phyloP scores from a whole-genome alignment of 192 early-diverging fungal species.

The Coemansia sp. region DNA sequence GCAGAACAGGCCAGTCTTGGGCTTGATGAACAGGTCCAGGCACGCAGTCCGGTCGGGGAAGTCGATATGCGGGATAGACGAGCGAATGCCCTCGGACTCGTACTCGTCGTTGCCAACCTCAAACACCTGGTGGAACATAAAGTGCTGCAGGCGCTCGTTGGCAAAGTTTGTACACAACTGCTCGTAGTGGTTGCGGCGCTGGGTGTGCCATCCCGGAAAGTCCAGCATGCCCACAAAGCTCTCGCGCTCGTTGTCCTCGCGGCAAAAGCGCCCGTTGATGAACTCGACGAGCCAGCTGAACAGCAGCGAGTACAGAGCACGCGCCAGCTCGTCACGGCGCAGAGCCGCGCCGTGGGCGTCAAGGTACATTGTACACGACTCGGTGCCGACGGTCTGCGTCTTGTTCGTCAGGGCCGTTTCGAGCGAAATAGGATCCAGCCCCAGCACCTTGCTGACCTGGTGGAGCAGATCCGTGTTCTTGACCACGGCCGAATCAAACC shows the following conservation, averaged over 20 bases:
- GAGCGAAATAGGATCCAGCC: slow-evolving; percentile 70
- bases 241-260: slow-evolving; percentile 59
- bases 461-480: slow-evolving; percentile 75
- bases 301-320: slow-evolving; percentile 80
- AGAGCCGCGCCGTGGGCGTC: slow-evolving; percentile 66
- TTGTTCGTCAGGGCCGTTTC: slow-evolving; percentile 77
- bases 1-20: slow-evolving; percentile 67
- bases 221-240: slow-evolving; percentile 59
- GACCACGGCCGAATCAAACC: slow-evolving; percentile 73
- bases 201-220: slow-evolving; percentile 77
- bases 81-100: slow-evolving; percentile 68
- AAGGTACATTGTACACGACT: slow-evolving; percentile 84
- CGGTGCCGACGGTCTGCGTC: slow-evolving; percentile 73
- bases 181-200: slow-evolving; percentile 66
- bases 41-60: slow-evolving; percentile 58
- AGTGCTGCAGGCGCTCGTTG: slow-evolving; percentile 62
- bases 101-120: slow-evolving; percentile 65
- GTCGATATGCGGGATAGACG: slow-evolving; percentile 63
- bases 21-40: slow-evolving; percentile 63
- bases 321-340: slow-evolving; percentile 77
- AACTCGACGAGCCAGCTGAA: slow-evolving; percentile 91
- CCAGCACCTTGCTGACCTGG: slow-evolving; percentile 77
- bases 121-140: slow-evolving; percentile 41
- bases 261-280: slow-evolving; percentile 80
- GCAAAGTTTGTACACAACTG: slow-evolving; percentile 68